Percentiles rank a stretch among this genome's conserved stretches.
phyloP scores from a whole-genome alignment of 2,329 filamentous ascomycete species.

The Colletotrichum tanaceti region DNA sequence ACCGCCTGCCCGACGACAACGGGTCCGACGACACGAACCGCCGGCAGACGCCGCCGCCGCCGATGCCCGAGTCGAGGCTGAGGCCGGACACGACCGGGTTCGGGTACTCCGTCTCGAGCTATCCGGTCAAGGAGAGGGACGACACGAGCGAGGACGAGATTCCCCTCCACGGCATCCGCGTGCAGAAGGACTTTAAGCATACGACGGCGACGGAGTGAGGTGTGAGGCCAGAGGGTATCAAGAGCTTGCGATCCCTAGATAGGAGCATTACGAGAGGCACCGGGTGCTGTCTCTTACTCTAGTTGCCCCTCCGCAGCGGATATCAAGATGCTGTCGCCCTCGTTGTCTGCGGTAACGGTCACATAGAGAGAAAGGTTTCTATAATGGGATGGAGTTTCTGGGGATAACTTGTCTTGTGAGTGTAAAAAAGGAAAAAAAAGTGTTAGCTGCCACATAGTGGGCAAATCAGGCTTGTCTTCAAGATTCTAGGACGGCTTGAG shows the following conservation, averaged over 20 bases:
- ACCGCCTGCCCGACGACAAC: slow-evolving; percentile 49
- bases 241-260: too few species aligned
- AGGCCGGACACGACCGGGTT: slow-evolving; percentile 48
- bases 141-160: slow-evolving; percentile 52
- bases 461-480: too few species aligned
- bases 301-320: too few species aligned
- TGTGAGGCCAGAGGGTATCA: too few species aligned
- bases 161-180: slow-evolving; percentile 53
- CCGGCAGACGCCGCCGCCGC: slow-evolving; percentile 1
- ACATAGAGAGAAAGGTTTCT: too few species aligned
- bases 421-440: too few species aligned
- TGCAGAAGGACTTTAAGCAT: slow-evolving; percentile 52
- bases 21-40: slow-evolving; percentile 44
- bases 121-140: slow-evolving; percentile 44
- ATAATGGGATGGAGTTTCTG: too few species aligned
- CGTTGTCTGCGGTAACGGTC: too few species aligned
- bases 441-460: too few species aligned
- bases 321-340: too few species aligned
- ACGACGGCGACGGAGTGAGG: slow-evolving; percentile 40
- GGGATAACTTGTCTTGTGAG: too few species aligned
- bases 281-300: not conserved
- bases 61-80: slow-evolving; percentile 43
- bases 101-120: slow-evolving; percentile 49
- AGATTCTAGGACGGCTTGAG: too few species aligned
- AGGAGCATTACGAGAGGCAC: not conserved